Conservation (phyloP, 2,329 filamentous ascomycete genomes). For the Sarocladium kiliense region DNA sequence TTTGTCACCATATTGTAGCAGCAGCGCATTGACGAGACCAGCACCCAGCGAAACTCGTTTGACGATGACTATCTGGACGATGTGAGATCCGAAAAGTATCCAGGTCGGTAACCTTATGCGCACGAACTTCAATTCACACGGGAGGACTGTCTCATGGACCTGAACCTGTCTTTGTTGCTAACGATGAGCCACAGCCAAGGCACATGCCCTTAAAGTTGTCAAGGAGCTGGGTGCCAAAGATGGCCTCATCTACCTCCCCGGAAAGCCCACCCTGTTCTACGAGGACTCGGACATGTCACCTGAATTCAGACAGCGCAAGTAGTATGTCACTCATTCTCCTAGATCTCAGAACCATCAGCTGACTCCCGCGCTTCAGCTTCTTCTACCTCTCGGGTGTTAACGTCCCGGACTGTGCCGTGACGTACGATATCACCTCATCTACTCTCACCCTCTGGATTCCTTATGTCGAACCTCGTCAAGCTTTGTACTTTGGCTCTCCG, state of each 20-base stretch:
- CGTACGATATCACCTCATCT: slow-evolving; percentile 55
- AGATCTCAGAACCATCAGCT: background rate
- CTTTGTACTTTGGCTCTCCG: slow-evolving; percentile 60
- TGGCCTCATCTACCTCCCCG: slow-evolving; percentile 53
- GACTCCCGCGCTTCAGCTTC: slow-evolving; percentile 32
- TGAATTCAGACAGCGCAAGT: slow-evolving; percentile 52
- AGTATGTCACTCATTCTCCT: slow-evolving; percentile 36
- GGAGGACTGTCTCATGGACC: background rate
- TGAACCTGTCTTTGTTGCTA: background rate
- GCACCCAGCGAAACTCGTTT: background rate
- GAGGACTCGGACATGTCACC: slow-evolving; percentile 56
- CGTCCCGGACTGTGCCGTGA: slow-evolving; percentile 49
- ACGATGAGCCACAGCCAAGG: background rate
- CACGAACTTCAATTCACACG: background rate
- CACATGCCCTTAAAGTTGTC: slow-evolving; percentile 51
- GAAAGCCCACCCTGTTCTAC: slow-evolving; percentile 43
- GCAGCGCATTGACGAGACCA: background rate
- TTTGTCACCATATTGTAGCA: background rate
- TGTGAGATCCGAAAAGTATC: slow-evolving; percentile 11
- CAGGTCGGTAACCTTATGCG: slow-evolving; percentile 3
- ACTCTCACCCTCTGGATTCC: slow-evolving; percentile 69
- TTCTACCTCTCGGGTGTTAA: slow-evolving; percentile 53
- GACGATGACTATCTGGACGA: slow-evolving; percentile 3
- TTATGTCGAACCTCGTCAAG: slow-evolving; percentile 54
- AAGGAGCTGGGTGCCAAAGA: slow-evolving; percentile 41